phyloP scores from a whole-genome alignment of 2,329 filamentous ascomycete species.

The Fusarium xylarioides region DNA sequence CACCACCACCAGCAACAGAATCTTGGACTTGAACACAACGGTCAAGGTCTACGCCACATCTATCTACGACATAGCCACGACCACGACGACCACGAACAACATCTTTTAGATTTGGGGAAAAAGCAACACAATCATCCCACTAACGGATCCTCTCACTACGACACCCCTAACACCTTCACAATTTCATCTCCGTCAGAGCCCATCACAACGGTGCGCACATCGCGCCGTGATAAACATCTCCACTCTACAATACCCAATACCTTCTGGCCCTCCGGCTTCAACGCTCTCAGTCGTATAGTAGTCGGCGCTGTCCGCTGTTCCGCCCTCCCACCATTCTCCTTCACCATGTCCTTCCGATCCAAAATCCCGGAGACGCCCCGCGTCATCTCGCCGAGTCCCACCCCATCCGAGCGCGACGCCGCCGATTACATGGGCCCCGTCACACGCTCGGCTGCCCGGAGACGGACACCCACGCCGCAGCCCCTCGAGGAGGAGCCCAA shows the following conservation, averaged over 20 bases:
- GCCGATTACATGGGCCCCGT: conserved; percentile 72
- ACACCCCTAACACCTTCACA: conserved; percentile 31
- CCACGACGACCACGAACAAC: conserved; percentile 25
- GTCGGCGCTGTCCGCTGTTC: conserved; percentile 65
- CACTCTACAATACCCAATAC: conserved; percentile 45
- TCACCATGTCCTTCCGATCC: conserved; percentile 61
- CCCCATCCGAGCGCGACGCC: conserved; percentile 51
- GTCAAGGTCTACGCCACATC: conserved; percentile 28
- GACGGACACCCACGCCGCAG: conserved; percentile 64
- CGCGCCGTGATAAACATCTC: conserved; percentile 63
- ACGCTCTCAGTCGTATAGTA: conserved; percentile 59
- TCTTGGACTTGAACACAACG: conserved; percentile 8
- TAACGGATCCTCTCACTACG: conserved; percentile 13
- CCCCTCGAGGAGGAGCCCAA: conserved; percentile 68
- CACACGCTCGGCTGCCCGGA: conserved; percentile 76
- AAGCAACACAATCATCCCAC: conserved; percentile 42
- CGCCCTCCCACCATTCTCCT: conserved; percentile 68
- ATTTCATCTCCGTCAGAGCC: conserved; percentile 25
- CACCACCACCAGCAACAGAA: not conserved
- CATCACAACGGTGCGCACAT: conserved; percentile 45
- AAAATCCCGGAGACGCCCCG: conserved; percentile 80
- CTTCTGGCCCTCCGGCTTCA: conserved; percentile 59
- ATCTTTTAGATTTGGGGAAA: conserved; percentile 26
- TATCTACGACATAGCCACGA: conserved; percentile 35
- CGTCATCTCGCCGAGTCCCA: conserved; percentile 89